phyloP scores from a whole-genome alignment of 257 asterid species.

The Solanum pinnatisectum region DNA sequence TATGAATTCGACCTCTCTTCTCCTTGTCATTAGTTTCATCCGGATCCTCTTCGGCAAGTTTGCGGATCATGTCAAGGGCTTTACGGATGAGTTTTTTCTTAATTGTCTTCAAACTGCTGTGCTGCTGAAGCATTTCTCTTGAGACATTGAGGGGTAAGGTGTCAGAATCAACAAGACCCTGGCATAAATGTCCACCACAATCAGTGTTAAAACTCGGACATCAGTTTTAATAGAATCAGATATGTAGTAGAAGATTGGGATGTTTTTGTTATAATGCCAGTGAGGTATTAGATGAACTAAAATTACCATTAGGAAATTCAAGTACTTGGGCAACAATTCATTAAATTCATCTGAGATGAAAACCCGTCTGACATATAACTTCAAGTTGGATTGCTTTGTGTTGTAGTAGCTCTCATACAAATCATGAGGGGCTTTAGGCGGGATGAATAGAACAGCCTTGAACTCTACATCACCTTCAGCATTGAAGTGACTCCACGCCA shows the following conservation, averaged over 20 bases:
- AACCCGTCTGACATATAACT: conserved; percentile 74
- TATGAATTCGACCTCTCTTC: conserved; percentile 40
- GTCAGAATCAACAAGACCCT: conserved; percentile 99
- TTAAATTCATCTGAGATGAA: conserved; percentile 92
- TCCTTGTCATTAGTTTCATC: conserved; percentile 66
- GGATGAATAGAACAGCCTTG: conserved; percentile 80
- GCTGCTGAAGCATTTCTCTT: conserved; percentile 97
- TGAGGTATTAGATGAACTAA: not conserved
- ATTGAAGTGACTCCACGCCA: conserved; percentile 82
- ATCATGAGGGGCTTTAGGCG: conserved; percentile 94
- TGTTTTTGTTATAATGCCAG: not conserved
- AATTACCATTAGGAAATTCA: conserved; percentile 76
- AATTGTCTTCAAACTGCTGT: conserved; percentile 88
- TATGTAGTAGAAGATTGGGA: not conserved
- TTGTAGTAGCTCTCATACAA: conserved; percentile 89
- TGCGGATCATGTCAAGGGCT: conserved; percentile 97
- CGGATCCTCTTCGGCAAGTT: conserved; percentile 93
- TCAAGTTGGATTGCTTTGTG: conserved; percentile 71
- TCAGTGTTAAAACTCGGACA: not conserved
- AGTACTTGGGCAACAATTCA: conserved; percentile 86
- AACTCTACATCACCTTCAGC: conserved; percentile 98
- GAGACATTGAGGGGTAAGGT: conserved; percentile 92
- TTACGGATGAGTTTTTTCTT: conserved; percentile 94
- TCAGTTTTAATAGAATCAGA: not conserved
- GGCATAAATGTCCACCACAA: conserved; percentile 3